A percentile compares a stretch with the other conserved stretches of the same genome.
phyloP scores from a whole-genome alignment of 768 basidiomycete species.

The Epithele typhae region DNA sequence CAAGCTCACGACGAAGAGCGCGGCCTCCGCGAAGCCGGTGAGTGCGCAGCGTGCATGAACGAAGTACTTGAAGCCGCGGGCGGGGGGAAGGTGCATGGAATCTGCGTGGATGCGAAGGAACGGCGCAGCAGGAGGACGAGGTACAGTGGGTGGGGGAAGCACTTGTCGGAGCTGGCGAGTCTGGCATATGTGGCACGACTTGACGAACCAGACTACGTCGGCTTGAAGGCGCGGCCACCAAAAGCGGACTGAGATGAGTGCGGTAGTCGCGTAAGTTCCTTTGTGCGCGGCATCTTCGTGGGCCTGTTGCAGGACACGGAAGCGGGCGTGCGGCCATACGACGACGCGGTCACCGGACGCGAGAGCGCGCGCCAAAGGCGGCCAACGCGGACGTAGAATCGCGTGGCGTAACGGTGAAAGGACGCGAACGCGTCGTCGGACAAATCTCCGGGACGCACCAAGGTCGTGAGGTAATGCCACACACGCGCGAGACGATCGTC shows the following conservation, averaged over 20 bases:
- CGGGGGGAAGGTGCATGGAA: conserved; percentile 36
- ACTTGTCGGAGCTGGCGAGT: conserved; percentile 19
- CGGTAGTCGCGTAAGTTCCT: conserved; percentile 9
- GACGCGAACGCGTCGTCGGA: neutral
- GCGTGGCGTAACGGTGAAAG: neutral
- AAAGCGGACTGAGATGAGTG: conserved; percentile 13
- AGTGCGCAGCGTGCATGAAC: conserved; percentile 35
- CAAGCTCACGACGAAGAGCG: conserved; percentile 26
- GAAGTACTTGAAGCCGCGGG: conserved; percentile 31
- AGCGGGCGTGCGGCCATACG: neutral
- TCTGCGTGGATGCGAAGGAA: conserved; percentile 37
- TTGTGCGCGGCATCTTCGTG: conserved; percentile 23
- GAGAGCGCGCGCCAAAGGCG: conserved; percentile 13
- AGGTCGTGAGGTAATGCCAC: neutral
- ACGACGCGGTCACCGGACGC: conserved; percentile 18
- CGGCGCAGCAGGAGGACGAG: conserved; percentile 11
- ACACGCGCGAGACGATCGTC: neutral
- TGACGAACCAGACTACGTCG: conserved; percentile 20
- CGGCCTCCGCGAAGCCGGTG: conserved; percentile 29
- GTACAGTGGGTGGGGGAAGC: conserved; percentile 19
- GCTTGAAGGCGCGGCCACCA: conserved; percentile 24
- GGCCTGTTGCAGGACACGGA: conserved; percentile 6
- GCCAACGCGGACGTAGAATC: neutral
- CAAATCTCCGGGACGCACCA: neutral
- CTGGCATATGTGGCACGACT: conserved; percentile 37